These are phyloP conservation scores for Neurospora tetrasperma DNA, from an alignment of 495 filamentous ascomycete genomes.

Conservation along the genomic window DNA sequence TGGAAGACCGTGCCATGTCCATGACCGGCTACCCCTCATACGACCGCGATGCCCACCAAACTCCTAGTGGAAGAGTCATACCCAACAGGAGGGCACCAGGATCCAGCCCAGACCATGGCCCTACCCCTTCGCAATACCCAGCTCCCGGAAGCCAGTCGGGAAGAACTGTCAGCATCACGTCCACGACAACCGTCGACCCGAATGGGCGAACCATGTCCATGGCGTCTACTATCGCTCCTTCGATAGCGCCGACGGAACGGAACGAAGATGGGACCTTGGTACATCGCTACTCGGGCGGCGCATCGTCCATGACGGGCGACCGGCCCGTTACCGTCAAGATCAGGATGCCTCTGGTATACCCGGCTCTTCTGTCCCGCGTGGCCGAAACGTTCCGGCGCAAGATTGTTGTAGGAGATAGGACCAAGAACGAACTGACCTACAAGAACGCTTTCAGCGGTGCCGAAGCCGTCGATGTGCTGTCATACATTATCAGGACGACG, in stretches of 20 bases:
- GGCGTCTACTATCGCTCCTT: slow-evolving; percentile 53
- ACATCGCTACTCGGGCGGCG: slow-evolving; percentile 32
- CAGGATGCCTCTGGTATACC: slow-evolving; percentile 75
- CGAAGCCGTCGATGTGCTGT: slow-evolving; percentile 91
- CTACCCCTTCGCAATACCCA: slow-evolving; percentile 10
- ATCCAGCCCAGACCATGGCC: slow-evolving; percentile 13
- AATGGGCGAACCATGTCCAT: slow-evolving; percentile 67
- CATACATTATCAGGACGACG: slow-evolving; percentile 89
- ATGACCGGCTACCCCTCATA: slow-evolving; percentile 70
- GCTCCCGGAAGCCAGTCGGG: slow-evolving; percentile 32
- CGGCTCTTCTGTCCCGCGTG: slow-evolving; percentile 81
- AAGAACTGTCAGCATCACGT: slow-evolving; percentile 44
- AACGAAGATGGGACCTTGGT: slow-evolving; percentile 32
- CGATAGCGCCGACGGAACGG: slow-evolving; percentile 22
- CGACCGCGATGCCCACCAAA: slow-evolving; percentile 73
- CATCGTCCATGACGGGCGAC: slow-evolving; percentile 38
- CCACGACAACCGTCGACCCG: slow-evolving; percentile 27
- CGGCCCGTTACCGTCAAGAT: slow-evolving; percentile 42
- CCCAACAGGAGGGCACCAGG: slow-evolving; percentile 45
- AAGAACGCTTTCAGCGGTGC: slow-evolving; percentile 91
- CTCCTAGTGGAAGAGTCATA: slow-evolving; percentile 84
- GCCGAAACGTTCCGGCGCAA: slow-evolving; percentile 83
- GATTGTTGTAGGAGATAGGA: slow-evolving; percentile 70
- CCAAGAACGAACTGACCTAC: slow-evolving; percentile 95
- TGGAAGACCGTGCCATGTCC: slow-evolving; percentile 87